phyloP scores from a whole-genome alignment of 2,329 filamentous ascomycete genomes.

The Immersiporthe knoxdaviesiana region DNA sequence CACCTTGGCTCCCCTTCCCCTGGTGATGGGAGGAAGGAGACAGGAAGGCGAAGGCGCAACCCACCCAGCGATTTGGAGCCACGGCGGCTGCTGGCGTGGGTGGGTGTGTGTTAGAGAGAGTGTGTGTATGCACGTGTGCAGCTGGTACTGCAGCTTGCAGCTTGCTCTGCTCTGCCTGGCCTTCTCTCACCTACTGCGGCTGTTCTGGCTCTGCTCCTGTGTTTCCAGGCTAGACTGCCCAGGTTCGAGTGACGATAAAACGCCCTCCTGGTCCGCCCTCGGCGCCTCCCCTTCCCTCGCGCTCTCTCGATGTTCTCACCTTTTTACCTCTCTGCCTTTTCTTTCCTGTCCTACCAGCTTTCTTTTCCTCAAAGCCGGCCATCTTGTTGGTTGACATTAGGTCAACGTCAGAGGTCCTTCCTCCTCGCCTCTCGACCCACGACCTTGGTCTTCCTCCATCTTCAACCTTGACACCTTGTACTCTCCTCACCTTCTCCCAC shows the following conservation, averaged over 20 bases:
- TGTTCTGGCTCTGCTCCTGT: neutral
- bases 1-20: neutral
- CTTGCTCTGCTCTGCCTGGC: neutral
- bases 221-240: neutral
- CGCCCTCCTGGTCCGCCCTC: slow-evolving; percentile 25
- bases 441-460: slow-evolving; percentile 34
- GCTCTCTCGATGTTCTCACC: slow-evolving; percentile 21
- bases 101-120: neutral
- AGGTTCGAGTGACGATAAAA: slow-evolving; percentile 23
- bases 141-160: neutral
- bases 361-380: neutral
- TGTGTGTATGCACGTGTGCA: neutral
- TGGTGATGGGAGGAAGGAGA: neutral
- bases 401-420: slow-evolving; percentile 26
- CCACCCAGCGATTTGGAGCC: neutral
- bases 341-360: slow-evolving; percentile 15
- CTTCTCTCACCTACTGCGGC: neutral
- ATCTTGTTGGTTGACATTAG: slow-evolving; percentile 23
- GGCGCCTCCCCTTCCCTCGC: slow-evolving; percentile 22
- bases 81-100: neutral
- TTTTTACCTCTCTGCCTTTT: slow-evolving; percentile 21
- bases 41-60: slow-evolving; percentile 4
- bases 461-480: neutral
- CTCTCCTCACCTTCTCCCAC: neutral
- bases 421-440: slow-evolving; percentile 25